A percentile compares a stretch with the other conserved stretches of the same genome.
Conservation (phyloP, 495 filamentous ascomycete genomes). For the Penicillium malachiteum region DNA sequence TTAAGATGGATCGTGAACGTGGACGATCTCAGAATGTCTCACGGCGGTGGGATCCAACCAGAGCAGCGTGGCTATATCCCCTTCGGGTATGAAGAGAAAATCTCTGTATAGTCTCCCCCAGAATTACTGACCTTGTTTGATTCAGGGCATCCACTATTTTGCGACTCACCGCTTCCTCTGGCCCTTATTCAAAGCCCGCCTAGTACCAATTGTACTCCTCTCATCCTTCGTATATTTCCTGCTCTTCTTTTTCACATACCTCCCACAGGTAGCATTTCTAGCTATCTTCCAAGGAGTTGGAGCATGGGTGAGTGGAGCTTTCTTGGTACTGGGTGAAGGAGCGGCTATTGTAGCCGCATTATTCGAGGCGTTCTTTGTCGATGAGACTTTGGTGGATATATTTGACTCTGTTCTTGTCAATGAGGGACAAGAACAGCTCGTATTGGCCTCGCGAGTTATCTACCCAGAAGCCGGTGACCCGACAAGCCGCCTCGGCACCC, state of each 20-base stretch:
- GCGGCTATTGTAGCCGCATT: conserved; percentile 58
- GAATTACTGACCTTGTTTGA: not conserved
- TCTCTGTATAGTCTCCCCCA: not conserved
- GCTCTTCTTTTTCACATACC: conserved; percentile 61
- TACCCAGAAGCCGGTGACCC: conserved; percentile 52
- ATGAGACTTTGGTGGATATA: conserved; percentile 66
- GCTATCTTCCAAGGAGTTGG: conserved; percentile 58
- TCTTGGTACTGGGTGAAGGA: conserved; percentile 67
- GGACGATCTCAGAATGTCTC: conserved; percentile 16
- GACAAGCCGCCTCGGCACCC: conserved; percentile 57
- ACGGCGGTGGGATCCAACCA: conserved; percentile 24
- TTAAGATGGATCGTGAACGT: not conserved
- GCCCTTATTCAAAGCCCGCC: conserved; percentile 57
- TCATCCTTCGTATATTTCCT: conserved; percentile 59
- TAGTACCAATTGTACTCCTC: conserved; percentile 58
- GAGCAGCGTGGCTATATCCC: conserved; percentile 57
- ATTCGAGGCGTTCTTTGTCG: conserved; percentile 68
- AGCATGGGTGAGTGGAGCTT: conserved; percentile 63
- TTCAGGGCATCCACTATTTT: conserved; percentile 61
- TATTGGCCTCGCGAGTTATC: conserved; percentile 54
- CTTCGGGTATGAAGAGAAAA: conserved; percentile 41
- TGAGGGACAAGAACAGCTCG: conserved; percentile 57
- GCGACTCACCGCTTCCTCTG: conserved; percentile 60
- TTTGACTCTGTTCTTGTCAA: conserved; percentile 64
- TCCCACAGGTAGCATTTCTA: conserved; percentile 63